Base-by-base conservation (phyloP, 1,139 yeast species). In the Ogataea hybrid region DNA sequence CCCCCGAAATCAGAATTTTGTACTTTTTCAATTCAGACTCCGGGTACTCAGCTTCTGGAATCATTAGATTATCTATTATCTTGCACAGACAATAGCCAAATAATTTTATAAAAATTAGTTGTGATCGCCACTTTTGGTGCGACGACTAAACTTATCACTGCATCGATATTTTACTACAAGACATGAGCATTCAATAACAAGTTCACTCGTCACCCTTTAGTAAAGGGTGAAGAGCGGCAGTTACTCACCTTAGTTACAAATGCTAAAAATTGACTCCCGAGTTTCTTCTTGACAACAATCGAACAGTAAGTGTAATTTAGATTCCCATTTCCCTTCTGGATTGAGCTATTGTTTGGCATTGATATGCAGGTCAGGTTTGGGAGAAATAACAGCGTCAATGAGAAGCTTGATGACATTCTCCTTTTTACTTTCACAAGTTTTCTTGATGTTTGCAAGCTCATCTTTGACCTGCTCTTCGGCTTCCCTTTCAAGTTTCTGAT, bases 361-460 rank as follows among this genome's bases (percentile, higher is more conserved):
- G 62, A 81, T 69, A 67, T 88, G 97, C 61, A 86, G 72, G 62
- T 81, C 86, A 37, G 95, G 92, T 42, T 77, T 77, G 54, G 97
- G 95, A 49, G 77, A 70, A 49, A 79, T 76, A 48, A 90, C 87
- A 29, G 96, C 88, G 36, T 82, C 87, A 40, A 89, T 79, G 60
- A 92, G 76, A 61, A 84, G 70, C 62, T 84, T 77, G 48, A 86
- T 80, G 39, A 92, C 97, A 22, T 70, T 73, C 12, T 63, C 61
- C 65, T 84, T 79, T 70, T 87, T 85, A 38, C 71, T 72, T 18
- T 73, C 67, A 35, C 84, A 88, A 47, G 79, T 73, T 54, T 75
- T 69, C 64, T 78, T 75, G 61, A 90, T 84, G 21, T 72, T 72
- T 17, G 28, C 51, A 15, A 61, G 46, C 36, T 61, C 65, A 7